Evolutionary conservation across 768 basidiomycete genomes (phyloP).

Genomic region (Russula ochroleuca): DNA sequence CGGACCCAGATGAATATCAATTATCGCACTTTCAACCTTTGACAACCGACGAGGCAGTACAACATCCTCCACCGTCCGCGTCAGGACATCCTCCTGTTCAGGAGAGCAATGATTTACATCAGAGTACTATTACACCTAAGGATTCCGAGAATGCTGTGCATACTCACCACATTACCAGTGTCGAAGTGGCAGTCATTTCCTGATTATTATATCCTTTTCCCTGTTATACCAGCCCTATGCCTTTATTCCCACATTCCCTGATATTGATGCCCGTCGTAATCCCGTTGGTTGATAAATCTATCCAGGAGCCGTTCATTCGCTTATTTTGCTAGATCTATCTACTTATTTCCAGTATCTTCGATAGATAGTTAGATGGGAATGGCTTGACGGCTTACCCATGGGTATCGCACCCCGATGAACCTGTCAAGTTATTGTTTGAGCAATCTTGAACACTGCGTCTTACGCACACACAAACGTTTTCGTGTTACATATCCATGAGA

Average conservation of each 20-base stretch:
- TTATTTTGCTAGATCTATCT: constrained; percentile 22
- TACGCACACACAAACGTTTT: not conserved
- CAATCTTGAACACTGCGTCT: not conserved
- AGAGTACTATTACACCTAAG: not conserved
- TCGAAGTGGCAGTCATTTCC: constrained; percentile 12
- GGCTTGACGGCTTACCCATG: not conserved
- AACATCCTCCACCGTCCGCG: not conserved
- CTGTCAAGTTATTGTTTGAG: too few relatives aligned
- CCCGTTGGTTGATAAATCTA: not conserved
- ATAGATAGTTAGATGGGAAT: not conserved
- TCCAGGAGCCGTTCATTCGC: not conserved
- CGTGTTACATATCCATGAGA: not conserved
- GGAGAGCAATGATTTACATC: constrained; percentile 1
- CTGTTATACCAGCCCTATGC: constrained; percentile 10
- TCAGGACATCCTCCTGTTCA: not conserved
- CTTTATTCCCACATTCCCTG: not conserved
- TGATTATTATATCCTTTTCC: constrained; percentile 12
- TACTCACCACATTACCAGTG: constrained; percentile 6
- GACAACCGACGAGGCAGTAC: constrained; percentile 4
- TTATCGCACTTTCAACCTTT: not conserved
- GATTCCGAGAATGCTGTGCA: constrained; percentile 11
- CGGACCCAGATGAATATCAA: constrained; percentile 9
- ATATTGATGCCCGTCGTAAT: constrained; percentile 1
- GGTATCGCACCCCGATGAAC: not conserved
- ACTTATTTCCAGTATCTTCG: constrained; percentile 4